Evolutionary conservation across 108 stramenopile species (phyloP).

Genomic region (Bacterosira constricta): DNA sequence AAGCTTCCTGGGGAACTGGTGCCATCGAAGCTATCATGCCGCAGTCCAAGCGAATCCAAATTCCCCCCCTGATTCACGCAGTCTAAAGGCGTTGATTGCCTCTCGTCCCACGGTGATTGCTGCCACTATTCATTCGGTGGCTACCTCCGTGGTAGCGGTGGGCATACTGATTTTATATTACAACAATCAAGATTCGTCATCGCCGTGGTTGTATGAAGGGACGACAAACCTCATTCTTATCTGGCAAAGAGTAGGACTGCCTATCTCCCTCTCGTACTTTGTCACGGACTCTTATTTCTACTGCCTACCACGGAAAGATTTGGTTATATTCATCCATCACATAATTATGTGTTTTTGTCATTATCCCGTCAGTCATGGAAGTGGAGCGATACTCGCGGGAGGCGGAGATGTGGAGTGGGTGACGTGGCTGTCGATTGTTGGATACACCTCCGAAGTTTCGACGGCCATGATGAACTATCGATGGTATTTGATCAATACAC

Average conservation of each 20-base stretch:
- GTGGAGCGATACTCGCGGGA: constrained; percentile 23
- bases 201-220: constrained; percentile 16
- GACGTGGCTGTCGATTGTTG: constrained; percentile 44
- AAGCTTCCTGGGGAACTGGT: constrained; percentile 19
- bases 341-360: constrained; percentile 49
- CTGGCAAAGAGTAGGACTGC: constrained; percentile 46
- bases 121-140: constrained; percentile 37
- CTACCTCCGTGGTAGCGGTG: constrained; percentile 30
- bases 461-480: constrained; percentile 51
- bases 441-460: constrained; percentile 49
- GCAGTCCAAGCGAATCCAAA: constrained; percentile 13
- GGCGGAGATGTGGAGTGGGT: constrained; percentile 32
- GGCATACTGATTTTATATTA: constrained; percentile 19
- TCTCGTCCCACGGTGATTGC: constrained; percentile 48
- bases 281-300: constrained; percentile 35
- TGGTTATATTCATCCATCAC: constrained; percentile 44
- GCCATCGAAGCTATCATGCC: constrained; percentile 15
- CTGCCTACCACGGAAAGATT: constrained; percentile 42
- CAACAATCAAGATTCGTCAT: not conserved
- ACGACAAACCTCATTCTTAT: constrained; percentile 30
- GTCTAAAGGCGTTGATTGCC: constrained; percentile 33
- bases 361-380: constrained; percentile 34
- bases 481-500: constrained; percentile 48
- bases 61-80: constrained; percentile 27
- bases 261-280: constrained; percentile 49